These are phyloP conservation scores for Phytophthora foliorum DNA, from an alignment of 352 stramenopile species.

Conservation along the genomic window DNA sequence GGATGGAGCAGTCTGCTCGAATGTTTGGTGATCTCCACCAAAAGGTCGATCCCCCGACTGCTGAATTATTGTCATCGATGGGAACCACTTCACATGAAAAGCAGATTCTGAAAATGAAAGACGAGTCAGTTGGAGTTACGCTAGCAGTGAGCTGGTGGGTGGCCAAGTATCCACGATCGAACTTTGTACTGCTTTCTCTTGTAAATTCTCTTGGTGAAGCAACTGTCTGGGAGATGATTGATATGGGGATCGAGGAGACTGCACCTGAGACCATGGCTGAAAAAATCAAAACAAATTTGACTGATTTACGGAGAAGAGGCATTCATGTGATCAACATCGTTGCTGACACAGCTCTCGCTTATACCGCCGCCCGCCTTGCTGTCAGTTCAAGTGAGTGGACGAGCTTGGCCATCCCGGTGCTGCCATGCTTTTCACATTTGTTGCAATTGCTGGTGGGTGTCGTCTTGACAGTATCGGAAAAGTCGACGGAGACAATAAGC, in stretches of 20 bases:
- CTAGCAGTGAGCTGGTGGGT: conserved; percentile 74
- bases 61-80: conserved; percentile 34
- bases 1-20: conserved; percentile 53
- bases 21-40: conserved; percentile 41
- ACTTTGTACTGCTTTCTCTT: conserved; percentile 71
- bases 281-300: conserved; percentile 61
- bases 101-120: conserved; percentile 68
- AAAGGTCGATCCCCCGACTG: conserved; percentile 39
- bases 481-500: conserved; percentile 63
- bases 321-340: conserved; percentile 84
- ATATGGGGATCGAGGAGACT: conserved; percentile 59
- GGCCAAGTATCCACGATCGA: conserved; percentile 59
- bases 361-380: conserved; percentile 52
- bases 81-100: conserved; percentile 48
- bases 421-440: conserved; percentile 71
- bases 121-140: conserved; percentile 66
- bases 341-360: conserved; percentile 54
- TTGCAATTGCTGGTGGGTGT: conserved; percentile 63
- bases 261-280: conserved; percentile 51
- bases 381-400: conserved; percentile 48
- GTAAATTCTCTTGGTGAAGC: conserved; percentile 77
- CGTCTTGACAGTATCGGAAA: conserved; percentile 64
- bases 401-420: conserved; percentile 59
- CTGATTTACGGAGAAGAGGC: conserved; percentile 49
- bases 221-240: conserved; percentile 62